Evolutionary conservation across 1,284 basidiomycete species (phyloP).

Genomic region (Singerocomus rubriflavus): DNA sequence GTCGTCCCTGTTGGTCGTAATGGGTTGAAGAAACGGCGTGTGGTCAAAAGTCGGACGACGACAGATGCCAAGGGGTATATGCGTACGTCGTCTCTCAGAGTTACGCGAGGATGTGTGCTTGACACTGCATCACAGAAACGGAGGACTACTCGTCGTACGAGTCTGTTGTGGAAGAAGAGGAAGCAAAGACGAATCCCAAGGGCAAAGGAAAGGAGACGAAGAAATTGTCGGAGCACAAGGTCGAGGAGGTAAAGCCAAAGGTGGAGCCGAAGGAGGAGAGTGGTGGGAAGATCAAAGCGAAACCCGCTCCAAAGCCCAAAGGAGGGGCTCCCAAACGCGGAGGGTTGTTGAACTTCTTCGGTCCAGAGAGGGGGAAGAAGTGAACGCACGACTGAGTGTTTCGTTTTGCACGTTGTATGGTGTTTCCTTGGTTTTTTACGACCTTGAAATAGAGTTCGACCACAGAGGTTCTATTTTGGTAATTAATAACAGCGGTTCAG

Average conservation of each 20-base stretch:
- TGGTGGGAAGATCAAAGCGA: slow-evolving; percentile 17
- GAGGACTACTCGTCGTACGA: slow-evolving; percentile 80
- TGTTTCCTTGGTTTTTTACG: no score
- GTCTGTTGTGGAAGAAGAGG: slow-evolving; percentile 63
- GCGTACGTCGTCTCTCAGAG: slow-evolving; percentile 41
- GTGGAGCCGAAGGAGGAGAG: slow-evolving; percentile 13
- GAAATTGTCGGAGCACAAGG: slow-evolving; percentile 32
- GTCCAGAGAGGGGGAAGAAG: slow-evolving; percentile 31
- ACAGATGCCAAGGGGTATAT: slow-evolving; percentile 69
- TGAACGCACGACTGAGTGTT: slow-evolving; percentile 13
- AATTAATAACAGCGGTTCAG: slow-evolving; percentile 21
- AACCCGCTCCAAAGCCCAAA: slow-evolving; percentile 16
- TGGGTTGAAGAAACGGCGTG: slow-evolving; percentile 66
- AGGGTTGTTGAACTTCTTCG: slow-evolving; percentile 33
- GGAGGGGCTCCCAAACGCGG: slow-evolving; percentile 27
- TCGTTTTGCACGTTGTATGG: not conserved
- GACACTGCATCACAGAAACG: slow-evolving; percentile 43
- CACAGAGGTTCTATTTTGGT: no score
- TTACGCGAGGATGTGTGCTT: not conserved
- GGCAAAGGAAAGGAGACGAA: slow-evolving; percentile 25
- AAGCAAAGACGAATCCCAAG: slow-evolving; percentile 23
- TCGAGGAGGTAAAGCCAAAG: slow-evolving; percentile 20
- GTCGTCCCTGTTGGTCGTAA: slow-evolving; percentile 64
- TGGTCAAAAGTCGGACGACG: slow-evolving; percentile 54
- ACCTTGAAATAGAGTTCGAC: no score